These are phyloP conservation scores for Yamadazyma tumulicola DNA, from an alignment of 805 yeast genomes.

Conservation along the genomic window DNA sequence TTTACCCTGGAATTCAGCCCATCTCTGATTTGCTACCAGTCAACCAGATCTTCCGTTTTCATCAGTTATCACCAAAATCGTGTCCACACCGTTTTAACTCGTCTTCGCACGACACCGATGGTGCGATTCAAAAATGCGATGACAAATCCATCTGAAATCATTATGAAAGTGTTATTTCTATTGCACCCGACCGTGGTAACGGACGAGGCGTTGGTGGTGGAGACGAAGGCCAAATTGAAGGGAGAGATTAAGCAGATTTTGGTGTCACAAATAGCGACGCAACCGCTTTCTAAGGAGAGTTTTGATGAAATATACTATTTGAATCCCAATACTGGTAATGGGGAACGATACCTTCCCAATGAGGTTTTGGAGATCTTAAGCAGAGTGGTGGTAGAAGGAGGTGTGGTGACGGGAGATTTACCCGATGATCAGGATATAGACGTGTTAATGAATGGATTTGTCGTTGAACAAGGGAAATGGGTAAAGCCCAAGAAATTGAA, in stretches of 20 bases:
- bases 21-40: too few relatives aligned
- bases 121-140: neutral
- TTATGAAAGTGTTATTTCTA: slow-evolving; percentile 30
- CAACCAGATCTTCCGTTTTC: too few relatives aligned
- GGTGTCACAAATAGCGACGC: slow-evolving; percentile 52
- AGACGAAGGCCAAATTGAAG: slow-evolving; percentile 30
- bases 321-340: slow-evolving; percentile 46
- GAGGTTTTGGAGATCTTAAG: slow-evolving; percentile 18
- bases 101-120: neutral
- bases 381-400: slow-evolving; percentile 38
- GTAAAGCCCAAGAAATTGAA: slow-evolving; percentile 43
- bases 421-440: slow-evolving; percentile 52
- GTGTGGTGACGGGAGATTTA: slow-evolving; percentile 51
- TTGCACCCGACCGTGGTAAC: slow-evolving; percentile 69
- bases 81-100: too few relatives aligned
- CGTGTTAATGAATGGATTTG: slow-evolving; percentile 65
- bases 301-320: slow-evolving; percentile 50
- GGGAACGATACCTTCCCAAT: slow-evolving; percentile 45
- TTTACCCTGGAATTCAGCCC: too few relatives aligned
- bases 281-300: slow-evolving; percentile 34
- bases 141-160: neutral
- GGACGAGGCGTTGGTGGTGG: slow-evolving; percentile 44
- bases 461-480: slow-evolving; percentile 50
- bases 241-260: slow-evolving; percentile 45
- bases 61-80: too few relatives aligned